Evolutionary conservation across 2,329 filamentous ascomycete species (phyloP), one percentile per base, ranked within the genome.

Genomic region (Xylaria sp.): DNA sequence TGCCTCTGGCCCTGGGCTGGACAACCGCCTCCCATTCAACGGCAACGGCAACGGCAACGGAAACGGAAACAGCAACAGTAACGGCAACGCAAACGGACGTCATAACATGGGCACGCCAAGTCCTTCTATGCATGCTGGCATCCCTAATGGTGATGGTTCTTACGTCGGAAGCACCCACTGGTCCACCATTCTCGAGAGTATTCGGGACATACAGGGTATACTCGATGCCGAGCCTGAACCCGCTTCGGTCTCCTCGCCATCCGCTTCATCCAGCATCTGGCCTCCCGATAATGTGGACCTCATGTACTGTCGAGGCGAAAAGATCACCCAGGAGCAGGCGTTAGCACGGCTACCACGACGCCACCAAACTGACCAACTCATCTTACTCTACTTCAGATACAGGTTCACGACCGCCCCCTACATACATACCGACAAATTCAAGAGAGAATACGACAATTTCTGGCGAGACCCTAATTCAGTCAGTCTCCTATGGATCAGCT

Each of bases 401-500:
- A 70, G 69, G 42, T 73, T 73, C 55, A 67, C 68, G 16, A 68
- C 69, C 1, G 72, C 71, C 5, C 70, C 71, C 2, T 74, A 74
- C 55, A 73, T 74, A 30, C 72, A 74, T 59, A 72, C 70, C 1
- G 67, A 63, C 9, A 74, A 80, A 65, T 83, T 83, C 58, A 75
- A 78, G 63, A 73, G 78, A 2, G 74, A 77, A 46, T 82, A 81
- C 64, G 75, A 78, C 47, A 72, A 71, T 3, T 80, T 82, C 63
- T 81, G 80, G 79, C 64, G 65, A 30, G 66, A 73, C 2, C 76
- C 78, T 0, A 64, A 69, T 3, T 69, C 70, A 0, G 70, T 75
- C 2, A 76, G 74, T 61, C 68, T 80, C 10, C 70, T 82, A 30
- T 83, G 80, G 80, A 70, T 80, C 50, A 81, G 79, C 63, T 77